Percentiles rank a stretch among this genome's conserved stretches.
Evolutionary conservation across 345 rosid genomes (phyloP).

Genomic region (Trapa bicornis): DNA sequence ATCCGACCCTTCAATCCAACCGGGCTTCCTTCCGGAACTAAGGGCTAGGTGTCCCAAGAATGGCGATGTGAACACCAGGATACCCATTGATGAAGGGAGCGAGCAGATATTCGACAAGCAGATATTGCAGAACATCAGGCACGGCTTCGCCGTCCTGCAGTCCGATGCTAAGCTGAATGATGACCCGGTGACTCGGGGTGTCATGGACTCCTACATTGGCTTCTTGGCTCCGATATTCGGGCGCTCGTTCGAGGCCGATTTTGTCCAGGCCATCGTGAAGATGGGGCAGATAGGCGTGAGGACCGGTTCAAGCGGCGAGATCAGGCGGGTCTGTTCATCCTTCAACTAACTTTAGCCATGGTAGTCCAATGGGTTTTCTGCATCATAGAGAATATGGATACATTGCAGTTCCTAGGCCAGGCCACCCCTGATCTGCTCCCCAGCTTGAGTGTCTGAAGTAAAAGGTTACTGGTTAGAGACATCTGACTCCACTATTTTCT

Average conservation of each 20-base stretch:
- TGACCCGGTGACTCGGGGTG: conserved; percentile 25
- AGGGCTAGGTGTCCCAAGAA: conserved; percentile 36
- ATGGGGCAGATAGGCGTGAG: conserved; percentile 63
- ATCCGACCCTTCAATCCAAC: conserved; percentile 51
- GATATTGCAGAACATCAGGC: conserved; percentile 41
- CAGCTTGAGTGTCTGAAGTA: background rate
- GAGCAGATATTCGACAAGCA: conserved; percentile 39
- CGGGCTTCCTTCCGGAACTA: conserved; percentile 29
- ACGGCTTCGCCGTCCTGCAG: conserved; percentile 62
- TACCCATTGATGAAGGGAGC: conserved; percentile 45
- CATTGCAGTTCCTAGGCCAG: background rate
- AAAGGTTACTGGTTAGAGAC: background rate
- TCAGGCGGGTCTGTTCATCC: conserved; percentile 49
- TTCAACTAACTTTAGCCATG: conserved; percentile 19
- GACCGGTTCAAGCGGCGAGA: conserved; percentile 49
- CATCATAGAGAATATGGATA: background rate
- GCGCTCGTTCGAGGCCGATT: conserved; percentile 41
- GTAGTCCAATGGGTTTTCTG: background rate
- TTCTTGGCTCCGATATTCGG: conserved; percentile 19
- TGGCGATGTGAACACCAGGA: conserved; percentile 44
- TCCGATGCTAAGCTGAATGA: conserved; percentile 65
- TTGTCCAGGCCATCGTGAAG: conserved; percentile 45
- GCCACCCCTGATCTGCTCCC: background rate
- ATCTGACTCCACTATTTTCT: too few relatives aligned
- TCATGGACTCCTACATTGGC: conserved; percentile 47